Conservation (phyloP, 1,139 yeast species). For the Scheffersomyces cryptocercus region DNA sequence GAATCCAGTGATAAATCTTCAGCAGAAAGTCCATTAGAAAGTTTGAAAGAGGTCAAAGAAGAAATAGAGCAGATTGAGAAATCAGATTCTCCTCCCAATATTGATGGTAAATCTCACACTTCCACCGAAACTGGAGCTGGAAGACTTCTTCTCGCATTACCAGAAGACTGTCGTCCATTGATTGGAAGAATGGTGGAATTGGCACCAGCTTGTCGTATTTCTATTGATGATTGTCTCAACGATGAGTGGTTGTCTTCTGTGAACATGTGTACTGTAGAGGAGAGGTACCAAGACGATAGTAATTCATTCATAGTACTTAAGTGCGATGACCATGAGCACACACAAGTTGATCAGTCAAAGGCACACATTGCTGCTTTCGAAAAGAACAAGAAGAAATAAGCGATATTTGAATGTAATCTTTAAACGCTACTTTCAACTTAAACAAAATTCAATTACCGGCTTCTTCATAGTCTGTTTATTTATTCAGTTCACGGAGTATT, state of each 20-base stretch:
- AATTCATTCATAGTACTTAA: constrained; percentile 31
- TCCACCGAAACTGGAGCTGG: constrained; percentile 69
- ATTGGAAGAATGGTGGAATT: constrained; percentile 75
- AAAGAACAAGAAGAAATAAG: constrained; percentile 60
- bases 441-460: no score
- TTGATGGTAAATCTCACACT: constrained; percentile 46
- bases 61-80: constrained; percentile 17
- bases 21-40: background rate
- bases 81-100: constrained; percentile 14
- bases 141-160: constrained; percentile 66
- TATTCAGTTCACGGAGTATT: no score
- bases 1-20: constrained; percentile 2
- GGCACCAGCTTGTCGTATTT: constrained; percentile 85
- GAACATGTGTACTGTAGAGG: constrained; percentile 66
- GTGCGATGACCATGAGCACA: constrained; percentile 71
- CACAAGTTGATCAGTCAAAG: constrained; percentile 87
- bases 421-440: no score
- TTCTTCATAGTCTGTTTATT: no score
- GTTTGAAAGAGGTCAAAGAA: background rate
- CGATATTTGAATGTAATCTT: no score
- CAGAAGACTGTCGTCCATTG: constrained; percentile 65
- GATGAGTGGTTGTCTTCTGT: constrained; percentile 74
- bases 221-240: constrained; percentile 77
- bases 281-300: constrained; percentile 31
- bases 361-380: constrained; percentile 95